A percentile compares a stretch with the other conserved stretches of the same genome.
These are phyloP conservation scores for Termitomyces sp. DNA, from an alignment of 768 basidiomycete genomes.

Conservation along the genomic window DNA sequence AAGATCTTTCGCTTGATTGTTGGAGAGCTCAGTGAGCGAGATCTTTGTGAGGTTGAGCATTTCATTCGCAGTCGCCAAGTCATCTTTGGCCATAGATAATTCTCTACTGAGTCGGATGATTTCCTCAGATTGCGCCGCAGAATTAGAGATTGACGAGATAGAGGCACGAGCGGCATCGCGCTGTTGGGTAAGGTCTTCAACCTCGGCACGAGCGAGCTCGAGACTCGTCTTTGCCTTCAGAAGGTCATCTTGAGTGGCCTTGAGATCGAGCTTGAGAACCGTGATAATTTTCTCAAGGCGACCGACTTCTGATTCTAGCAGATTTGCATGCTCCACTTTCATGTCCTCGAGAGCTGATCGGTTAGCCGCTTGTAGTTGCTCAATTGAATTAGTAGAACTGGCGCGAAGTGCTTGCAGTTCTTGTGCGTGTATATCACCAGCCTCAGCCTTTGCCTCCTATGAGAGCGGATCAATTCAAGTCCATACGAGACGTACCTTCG, in stretches of 20 bases:
- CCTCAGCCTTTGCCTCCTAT: slow-evolving; percentile 47
- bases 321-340: slow-evolving; percentile 56
- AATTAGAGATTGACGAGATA: slow-evolving; percentile 30
- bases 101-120: slow-evolving; percentile 52
- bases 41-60: slow-evolving; percentile 64
- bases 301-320: slow-evolving; percentile 50
- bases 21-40: slow-evolving; percentile 63
- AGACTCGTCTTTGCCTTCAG: slow-evolving; percentile 62
- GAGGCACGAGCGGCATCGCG: slow-evolving; percentile 55
- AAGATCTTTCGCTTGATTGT: slow-evolving; percentile 65
- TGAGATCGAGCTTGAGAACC: slow-evolving; percentile 63
- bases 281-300: slow-evolving; percentile 58
- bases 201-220: slow-evolving; percentile 46
- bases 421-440: slow-evolving; percentile 57
- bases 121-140: slow-evolving; percentile 48
- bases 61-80: slow-evolving; percentile 58
- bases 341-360: slow-evolving; percentile 54
- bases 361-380: slow-evolving; percentile 63
- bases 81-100: slow-evolving; percentile 59
- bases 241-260: slow-evolving; percentile 82
- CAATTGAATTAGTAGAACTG: slow-evolving; percentile 57
- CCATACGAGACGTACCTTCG: slow-evolving; percentile 48
- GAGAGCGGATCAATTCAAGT: background rate
- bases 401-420: slow-evolving; percentile 70
- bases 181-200: slow-evolving; percentile 52